Percentiles rank a stretch among this genome's conserved stretches.
Evolutionary conservation across 1,284 basidiomycete genomes (phyloP).

Genomic region (Apiotrichum laibachii): DNA sequence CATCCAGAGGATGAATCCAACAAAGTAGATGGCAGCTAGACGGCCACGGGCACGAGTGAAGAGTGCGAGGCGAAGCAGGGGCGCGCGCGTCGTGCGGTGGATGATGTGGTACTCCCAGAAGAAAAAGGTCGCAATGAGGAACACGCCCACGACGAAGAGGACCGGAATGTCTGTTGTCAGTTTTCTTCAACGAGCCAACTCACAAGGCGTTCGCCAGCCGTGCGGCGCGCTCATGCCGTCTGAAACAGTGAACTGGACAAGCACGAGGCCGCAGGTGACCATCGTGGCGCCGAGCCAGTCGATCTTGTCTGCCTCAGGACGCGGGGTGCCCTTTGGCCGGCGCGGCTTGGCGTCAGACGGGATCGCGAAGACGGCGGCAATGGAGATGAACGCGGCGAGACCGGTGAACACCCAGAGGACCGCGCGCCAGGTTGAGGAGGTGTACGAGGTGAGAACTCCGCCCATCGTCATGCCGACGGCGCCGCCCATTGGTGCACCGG

Average conservation of each 20-base stretch:
- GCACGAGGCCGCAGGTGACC: constrained; percentile 19
- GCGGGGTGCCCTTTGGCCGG: not conserved
- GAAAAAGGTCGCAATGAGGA: constrained; percentile 63
- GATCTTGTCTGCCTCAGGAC: constrained; percentile 5
- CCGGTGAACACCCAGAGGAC: constrained; percentile 20
- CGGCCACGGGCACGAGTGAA: constrained; percentile 62
- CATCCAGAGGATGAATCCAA: constrained; percentile 66
- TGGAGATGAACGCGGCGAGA: constrained; percentile 6
- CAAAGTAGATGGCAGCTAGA: constrained; percentile 61
- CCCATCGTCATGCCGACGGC: constrained; percentile 18
- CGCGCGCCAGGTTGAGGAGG: constrained; percentile 14
- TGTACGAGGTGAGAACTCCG: constrained; percentile 19
- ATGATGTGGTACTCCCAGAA: constrained; percentile 63
- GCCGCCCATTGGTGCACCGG: constrained; percentile 21
- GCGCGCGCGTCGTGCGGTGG: constrained; percentile 51
- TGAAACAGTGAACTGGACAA: constrained; percentile 72
- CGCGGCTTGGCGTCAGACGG: constrained; percentile 7
- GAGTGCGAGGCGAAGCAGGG: constrained; percentile 63
- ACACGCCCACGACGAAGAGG: constrained; percentile 62
- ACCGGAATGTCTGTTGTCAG: constrained; percentile 41
- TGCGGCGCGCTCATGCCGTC: constrained; percentile 64
- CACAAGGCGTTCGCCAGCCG: constrained; percentile 67
- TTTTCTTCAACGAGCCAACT: constrained; percentile 31
- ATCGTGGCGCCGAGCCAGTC: constrained; percentile 23
- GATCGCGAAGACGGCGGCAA: constrained; percentile 5